These are phyloP conservation scores for Mortierella sp. DNA, from an alignment of 371 early-diverging fungal species.

Conservation along the genomic window DNA sequence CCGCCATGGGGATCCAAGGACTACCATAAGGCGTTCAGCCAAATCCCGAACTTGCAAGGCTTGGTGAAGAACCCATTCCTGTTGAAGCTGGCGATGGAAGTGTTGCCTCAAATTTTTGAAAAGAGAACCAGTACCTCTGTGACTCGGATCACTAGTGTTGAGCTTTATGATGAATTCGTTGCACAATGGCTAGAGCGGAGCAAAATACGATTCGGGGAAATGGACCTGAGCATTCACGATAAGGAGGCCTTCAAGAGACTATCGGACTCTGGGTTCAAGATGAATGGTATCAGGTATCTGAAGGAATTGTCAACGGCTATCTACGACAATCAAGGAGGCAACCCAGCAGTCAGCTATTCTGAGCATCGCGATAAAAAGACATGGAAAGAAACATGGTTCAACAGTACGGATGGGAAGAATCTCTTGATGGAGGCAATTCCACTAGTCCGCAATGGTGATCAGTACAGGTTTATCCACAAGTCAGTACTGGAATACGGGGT, in stretches of 20 bases:
- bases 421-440: neutral
- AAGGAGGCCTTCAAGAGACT: too few species aligned
- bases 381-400: neutral
- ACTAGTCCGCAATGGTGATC: too few species aligned
- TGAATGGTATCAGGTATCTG: too few species aligned
- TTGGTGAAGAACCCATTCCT: too few species aligned
- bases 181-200: neutral
- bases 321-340: too few species aligned
- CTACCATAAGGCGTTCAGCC: neutral
- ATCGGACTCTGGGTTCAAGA: too few species aligned
- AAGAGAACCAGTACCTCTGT: neutral
- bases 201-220: neutral
- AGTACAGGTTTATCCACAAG: too few species aligned
- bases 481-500: too few species aligned
- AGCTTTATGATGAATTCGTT: neutral
- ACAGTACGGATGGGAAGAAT: neutral
- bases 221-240: too few species aligned
- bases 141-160: neutral
- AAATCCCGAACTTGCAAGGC: neutral
- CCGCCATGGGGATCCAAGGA: neutral
- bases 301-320: too few species aligned
- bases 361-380: too few species aligned
- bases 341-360: too few species aligned
- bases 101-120: neutral
- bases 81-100: neutral